Percentiles rank a stretch among this genome's conserved stretches.
Conservation (phyloP, 306 rosid genomes). For the Quercus gilva region DNA sequence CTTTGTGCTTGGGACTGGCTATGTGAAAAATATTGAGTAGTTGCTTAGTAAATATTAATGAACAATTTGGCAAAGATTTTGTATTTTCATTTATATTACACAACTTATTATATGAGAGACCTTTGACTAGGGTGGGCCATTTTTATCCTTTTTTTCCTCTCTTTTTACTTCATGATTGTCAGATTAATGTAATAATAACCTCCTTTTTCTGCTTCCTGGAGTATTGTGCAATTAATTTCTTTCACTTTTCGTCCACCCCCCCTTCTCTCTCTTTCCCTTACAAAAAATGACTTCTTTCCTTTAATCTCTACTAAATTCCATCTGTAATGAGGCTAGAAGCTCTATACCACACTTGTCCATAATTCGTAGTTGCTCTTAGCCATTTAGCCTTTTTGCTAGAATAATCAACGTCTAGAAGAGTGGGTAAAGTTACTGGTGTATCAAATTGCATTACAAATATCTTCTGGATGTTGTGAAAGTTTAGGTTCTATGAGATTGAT, state of each 20-base stretch:
- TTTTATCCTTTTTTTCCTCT: neutral
- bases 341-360: neutral
- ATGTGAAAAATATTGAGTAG: neutral
- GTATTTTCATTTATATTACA: neutral
- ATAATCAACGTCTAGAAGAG: neutral
- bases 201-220: neutral
- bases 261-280: too few relatives aligned
- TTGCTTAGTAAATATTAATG: neutral
- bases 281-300: too few relatives aligned
- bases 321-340: neutral
- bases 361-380: neutral
- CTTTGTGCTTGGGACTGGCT: neutral
- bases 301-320: neutral
- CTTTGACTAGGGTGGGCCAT: neutral
- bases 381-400: neutral
- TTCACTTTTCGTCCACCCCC: neutral
- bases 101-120: neutral
- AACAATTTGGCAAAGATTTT: neutral
- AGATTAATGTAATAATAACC: neutral
- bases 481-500: too few relatives aligned
- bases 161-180: neutral
- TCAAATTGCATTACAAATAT: neutral
- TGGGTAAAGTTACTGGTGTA: neutral
- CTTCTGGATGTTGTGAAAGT: neutral
- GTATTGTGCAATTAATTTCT: neutral